These are phyloP conservation scores for Candida sp. DNA, from an alignment of 1,139 yeast genomes.

Conservation along the genomic window DNA sequence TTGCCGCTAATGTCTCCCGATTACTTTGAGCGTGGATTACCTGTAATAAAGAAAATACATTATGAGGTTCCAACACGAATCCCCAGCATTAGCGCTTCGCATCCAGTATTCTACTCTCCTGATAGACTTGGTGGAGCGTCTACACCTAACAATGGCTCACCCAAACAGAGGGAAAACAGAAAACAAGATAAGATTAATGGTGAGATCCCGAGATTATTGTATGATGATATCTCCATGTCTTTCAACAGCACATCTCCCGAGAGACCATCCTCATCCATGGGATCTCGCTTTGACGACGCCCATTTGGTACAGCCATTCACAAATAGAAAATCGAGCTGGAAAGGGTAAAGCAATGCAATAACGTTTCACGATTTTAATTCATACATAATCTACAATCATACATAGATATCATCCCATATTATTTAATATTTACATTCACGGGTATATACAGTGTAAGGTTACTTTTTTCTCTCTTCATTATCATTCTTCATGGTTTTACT, in stretches of 20 bases:
- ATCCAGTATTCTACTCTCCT: slow-evolving; percentile 30
- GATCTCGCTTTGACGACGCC: slow-evolving; percentile 32
- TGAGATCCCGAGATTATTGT: neutral
- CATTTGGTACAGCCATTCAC: slow-evolving; percentile 27
- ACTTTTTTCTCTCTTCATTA: slow-evolving; percentile 3
- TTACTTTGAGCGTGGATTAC: slow-evolving; percentile 20
- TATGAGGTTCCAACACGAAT: slow-evolving; percentile 15
- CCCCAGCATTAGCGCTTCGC: slow-evolving; percentile 30
- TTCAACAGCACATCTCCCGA: slow-evolving; percentile 32
- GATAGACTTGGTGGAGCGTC: neutral
- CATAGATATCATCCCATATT: neutral
- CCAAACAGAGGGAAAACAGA: neutral
- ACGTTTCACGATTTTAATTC: neutral
- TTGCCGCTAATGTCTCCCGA: slow-evolving; percentile 26
- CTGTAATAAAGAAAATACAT: slow-evolving; percentile 19
- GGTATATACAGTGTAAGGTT: slow-evolving; percentile 1
- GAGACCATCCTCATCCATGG: slow-evolving; percentile 31
- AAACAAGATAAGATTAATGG: no score
- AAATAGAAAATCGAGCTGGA: slow-evolving; percentile 25
- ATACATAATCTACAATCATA: no score
- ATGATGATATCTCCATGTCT: slow-evolving; percentile 2
- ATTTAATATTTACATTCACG: slow-evolving; percentile 3
- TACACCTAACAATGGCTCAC: neutral
- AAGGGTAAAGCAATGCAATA: neutral
- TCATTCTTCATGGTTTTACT: slow-evolving; percentile 33